Evolutionary conservation across 2,329 filamentous ascomycete species (phyloP), one percentile per base, ranked within the genome.

Genomic region (Colletotrichum tropicale): DNA sequence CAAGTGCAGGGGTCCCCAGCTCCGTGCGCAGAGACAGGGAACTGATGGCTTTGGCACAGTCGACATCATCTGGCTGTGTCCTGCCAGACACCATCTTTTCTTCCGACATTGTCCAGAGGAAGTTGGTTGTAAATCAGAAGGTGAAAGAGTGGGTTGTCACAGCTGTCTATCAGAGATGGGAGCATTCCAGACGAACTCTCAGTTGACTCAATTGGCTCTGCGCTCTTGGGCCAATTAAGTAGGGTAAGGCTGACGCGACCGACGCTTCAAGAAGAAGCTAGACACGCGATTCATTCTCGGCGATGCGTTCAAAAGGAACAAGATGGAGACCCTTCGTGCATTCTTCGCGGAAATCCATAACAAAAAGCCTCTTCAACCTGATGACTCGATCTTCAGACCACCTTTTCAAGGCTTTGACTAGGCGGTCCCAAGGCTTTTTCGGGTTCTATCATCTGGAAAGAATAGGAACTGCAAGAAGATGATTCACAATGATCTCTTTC

Each of bases 281-380:
- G 43, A 52, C n/a, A 10, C 43, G 2, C 0, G 43, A 0, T 3
- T 21, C n/a, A 24, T 52, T 13, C 10, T 21, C 1, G n/a, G 6
- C 0, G 43, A 52, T 7, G 3, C 18, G 9, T 48, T 48, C 1
- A 52, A 52, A 21, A n/a, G n/a, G 9, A 21, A 12, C 13, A 52
- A 13, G 6, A 52, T 21, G n/a, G n/a, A 21, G 0, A 52, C 3
- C 1, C 12, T 52, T 21, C 43, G 2, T 52, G 43, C n/a, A 21
- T 0, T 13, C 10, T 48, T 12, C 43, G 18, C 43, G n/a, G 10
- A 52, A 52, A 52, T 9, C 43, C n/a, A 52, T 52, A 52, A 4
- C 6, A 52, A 12, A 52, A 52, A 52, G 12, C 43, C n/a, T 13
- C n/a, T 12, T 24, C n/a, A 52, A 6, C 43, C 10, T 52, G 43